These are phyloP conservation scores for Aspergillus sclerotialis DNA, from an alignment of 2,329 filamentous ascomycete genomes.

Conservation along the genomic window DNA sequence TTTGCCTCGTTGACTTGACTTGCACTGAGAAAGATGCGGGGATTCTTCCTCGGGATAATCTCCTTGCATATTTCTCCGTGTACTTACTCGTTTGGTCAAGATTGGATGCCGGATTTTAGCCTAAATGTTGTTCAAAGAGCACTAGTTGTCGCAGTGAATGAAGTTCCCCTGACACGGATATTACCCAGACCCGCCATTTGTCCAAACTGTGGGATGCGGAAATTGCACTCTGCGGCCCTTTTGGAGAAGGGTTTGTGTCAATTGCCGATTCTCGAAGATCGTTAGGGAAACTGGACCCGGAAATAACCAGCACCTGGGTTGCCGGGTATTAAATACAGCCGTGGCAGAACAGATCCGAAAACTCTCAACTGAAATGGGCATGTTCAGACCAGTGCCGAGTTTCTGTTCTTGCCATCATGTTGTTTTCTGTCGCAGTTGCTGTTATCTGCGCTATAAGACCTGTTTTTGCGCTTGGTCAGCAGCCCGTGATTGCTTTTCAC, in stretches of 20 bases:
- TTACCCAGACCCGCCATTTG: no score
- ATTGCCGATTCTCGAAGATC: background rate
- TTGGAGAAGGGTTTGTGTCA: no score
- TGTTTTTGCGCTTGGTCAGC: slow-evolving; percentile 2
- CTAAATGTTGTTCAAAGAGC: no score
- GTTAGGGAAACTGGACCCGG: background rate
- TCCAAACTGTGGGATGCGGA: background rate
- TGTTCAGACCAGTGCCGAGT: no score
- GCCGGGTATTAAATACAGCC: background rate
- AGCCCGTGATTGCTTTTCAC: slow-evolving; percentile 1
- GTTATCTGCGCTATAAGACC: background rate
- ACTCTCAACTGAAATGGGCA: background rate
- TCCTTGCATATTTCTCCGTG: no score
- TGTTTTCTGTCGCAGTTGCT: slow-evolving; percentile 1
- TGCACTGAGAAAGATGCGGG: no score
- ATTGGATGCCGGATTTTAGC: no score
- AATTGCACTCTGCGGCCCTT: no score
- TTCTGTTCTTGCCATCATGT: slow-evolving; percentile 1
- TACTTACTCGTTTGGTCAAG: no score
- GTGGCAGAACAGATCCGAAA: background rate
- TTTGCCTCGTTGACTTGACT: no score
- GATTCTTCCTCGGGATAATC: no score
- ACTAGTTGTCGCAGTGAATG: no score
- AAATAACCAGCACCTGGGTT: background rate
- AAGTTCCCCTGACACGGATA: background rate